Conservation (phyloP, 75 land plant genomes). For the Picea glauca region DNA sequence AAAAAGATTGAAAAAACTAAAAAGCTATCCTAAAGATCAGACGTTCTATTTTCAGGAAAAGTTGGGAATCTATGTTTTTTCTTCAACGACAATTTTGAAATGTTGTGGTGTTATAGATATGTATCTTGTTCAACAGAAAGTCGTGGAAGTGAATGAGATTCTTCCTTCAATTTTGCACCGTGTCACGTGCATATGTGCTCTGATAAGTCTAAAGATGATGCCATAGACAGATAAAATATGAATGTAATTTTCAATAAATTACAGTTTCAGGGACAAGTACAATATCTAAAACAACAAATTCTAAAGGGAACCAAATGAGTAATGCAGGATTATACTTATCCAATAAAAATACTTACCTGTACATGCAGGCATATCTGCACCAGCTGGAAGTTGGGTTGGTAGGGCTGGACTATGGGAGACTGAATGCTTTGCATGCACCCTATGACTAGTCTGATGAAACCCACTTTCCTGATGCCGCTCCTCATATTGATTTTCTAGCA, state of each 20-base stretch:
- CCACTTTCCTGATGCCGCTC: slow-evolving; percentile 44
- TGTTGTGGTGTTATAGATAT: no score
- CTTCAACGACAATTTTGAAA: no score
- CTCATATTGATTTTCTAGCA: slow-evolving; percentile 46
- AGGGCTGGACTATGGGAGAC: slow-evolving; percentile 37
- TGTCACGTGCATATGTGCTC: no score
- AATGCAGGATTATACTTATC: background rate
- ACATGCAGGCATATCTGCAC: slow-evolving; percentile 85
- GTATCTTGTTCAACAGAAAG: no score
- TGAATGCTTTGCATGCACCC: slow-evolving; percentile 33
- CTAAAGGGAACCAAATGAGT: background rate
- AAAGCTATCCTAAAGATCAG: no score
- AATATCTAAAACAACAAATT: background rate
- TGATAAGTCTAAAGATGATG: background rate
- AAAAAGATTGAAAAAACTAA: no score
- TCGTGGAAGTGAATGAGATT: no score
- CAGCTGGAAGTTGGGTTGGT: slow-evolving; percentile 72
- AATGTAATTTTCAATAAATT: background rate
- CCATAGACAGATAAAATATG: background rate
- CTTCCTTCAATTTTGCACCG: no score
- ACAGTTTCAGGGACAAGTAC: background rate
- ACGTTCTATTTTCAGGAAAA: no score
- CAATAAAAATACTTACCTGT: slow-evolving; percentile 38
- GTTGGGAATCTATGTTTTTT: no score
- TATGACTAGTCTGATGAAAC: slow-evolving; percentile 23